Conservation (phyloP, 176 grass and related monocot species). For the Panicum miliaceum region DNA sequence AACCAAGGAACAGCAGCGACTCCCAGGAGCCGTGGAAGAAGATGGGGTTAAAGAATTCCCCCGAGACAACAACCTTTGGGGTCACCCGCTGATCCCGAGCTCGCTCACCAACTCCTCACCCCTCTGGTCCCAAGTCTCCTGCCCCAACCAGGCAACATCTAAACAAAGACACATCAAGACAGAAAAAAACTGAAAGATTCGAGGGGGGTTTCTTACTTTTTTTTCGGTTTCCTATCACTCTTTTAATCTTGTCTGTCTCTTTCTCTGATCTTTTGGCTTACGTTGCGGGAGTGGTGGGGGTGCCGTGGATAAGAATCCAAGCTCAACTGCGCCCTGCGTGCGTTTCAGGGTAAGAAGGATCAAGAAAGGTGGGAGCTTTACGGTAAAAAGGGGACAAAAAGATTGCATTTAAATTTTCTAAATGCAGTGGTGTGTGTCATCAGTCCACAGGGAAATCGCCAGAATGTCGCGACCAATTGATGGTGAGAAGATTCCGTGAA, state of each 20-base stretch:
- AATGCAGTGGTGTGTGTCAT: not conserved
- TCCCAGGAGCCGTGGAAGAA: constrained; percentile 25
- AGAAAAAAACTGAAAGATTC: constrained; percentile 26
- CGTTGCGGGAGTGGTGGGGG: constrained; percentile 27
- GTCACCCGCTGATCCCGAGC: constrained; percentile 47
- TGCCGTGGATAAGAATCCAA: constrained; percentile 33
- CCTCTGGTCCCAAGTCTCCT: not conserved
- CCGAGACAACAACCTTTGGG: constrained; percentile 33
- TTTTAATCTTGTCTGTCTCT: constrained; percentile 9
- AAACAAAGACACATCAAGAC: constrained; percentile 16
- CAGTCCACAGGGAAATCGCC: not conserved
- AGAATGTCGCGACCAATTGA: constrained; percentile 10
- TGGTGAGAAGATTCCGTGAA: not conserved
- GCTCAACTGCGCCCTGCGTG: not conserved
- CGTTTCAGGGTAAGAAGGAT: not conserved
- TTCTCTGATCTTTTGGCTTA: constrained; percentile 42
- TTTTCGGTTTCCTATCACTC: not conserved
- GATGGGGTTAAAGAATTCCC: constrained; percentile 34
- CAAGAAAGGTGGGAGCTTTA: not conserved
- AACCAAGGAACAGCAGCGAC: constrained; percentile 25
- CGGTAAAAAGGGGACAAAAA: constrained; percentile 25
- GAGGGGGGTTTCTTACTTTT: not conserved
- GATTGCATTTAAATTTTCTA: not conserved
- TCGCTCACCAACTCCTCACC: constrained; percentile 36
- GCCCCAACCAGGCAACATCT: constrained; percentile 21